Evolutionary conservation across 495 filamentous ascomycete species (phyloP).

Genomic region (Podospora pseudocomata): DNA sequence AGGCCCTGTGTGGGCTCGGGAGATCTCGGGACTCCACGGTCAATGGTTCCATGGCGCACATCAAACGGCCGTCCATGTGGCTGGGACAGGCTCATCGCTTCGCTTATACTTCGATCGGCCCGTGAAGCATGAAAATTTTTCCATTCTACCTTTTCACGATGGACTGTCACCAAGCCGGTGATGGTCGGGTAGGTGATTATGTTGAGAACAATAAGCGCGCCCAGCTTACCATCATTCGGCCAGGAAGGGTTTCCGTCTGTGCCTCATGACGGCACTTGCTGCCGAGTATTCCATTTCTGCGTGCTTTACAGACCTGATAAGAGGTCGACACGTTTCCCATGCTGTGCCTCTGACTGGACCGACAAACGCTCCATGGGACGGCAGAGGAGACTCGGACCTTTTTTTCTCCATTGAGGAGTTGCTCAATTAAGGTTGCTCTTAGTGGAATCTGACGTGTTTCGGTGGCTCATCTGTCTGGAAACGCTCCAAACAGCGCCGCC

Average conservation of each 20-base stretch:
- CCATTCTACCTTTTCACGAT: not conserved
- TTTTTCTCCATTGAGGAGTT: not conserved
- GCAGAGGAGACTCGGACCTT: not conserved
- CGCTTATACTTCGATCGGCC: conserved; percentile 5
- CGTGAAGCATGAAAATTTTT: conserved; percentile 11
- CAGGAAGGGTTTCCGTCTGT: conserved; percentile 11
- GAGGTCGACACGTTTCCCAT: conserved; percentile 15
- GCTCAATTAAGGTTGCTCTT: not conserved
- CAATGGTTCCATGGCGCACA: conserved; percentile 6
- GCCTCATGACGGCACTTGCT: conserved; percentile 10
- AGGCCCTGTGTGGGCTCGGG: conserved; percentile 15
- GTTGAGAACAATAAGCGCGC: conserved; percentile 2
- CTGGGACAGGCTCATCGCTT: conserved; percentile 6
- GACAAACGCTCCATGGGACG: not conserved
- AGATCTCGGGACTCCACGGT: conserved; percentile 17
- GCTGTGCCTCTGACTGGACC: conserved; percentile 18
- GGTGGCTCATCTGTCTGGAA: not conserved
- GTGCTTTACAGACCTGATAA: not conserved
- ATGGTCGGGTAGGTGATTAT: not conserved
- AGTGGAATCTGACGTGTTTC: not conserved
- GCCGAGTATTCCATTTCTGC: conserved; percentile 3
- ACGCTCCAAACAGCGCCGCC: not conserved
- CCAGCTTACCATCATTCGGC: not conserved
- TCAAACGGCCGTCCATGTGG: conserved; percentile 11
- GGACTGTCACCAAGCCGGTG: not conserved